phyloP scores from a whole-genome alignment of 305 asterid genomes.

The Solanum hybrid region DNA sequence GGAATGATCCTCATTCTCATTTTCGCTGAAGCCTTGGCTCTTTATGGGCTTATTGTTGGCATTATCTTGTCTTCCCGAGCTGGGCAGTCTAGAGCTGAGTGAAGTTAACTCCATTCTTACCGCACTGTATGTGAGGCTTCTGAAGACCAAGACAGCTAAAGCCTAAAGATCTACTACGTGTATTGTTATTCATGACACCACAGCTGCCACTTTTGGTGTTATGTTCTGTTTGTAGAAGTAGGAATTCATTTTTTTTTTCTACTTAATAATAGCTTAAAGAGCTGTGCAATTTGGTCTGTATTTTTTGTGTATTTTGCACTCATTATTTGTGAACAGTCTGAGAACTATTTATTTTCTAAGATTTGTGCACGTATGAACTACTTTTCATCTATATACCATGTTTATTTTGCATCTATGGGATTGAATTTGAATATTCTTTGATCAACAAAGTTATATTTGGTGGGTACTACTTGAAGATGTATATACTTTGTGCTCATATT shows the following conservation, averaged over 20 bases:
- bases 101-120: neutral
- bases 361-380: neutral
- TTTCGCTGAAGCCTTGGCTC: slow-evolving; percentile 28
- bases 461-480: neutral
- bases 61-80: slow-evolving; percentile 29
- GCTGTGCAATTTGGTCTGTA: too few relatives aligned
- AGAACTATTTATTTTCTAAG: neutral
- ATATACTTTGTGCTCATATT: neutral
- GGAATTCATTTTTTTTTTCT: too few relatives aligned
- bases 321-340: neutral
- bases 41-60: slow-evolving; percentile 28
- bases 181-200: too few relatives aligned
- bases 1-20: slow-evolving; percentile 32
- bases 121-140: neutral
- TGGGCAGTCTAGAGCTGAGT: slow-evolving; percentile 30
- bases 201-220: too few relatives aligned
- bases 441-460: neutral
- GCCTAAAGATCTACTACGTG: neutral
- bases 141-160: neutral
- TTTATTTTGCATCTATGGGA: neutral
- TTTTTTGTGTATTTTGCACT: neutral
- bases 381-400: neutral
- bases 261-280: too few relatives aligned
- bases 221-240: too few relatives aligned
- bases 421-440: neutral